Base-by-base conservation (phyloP, 2,329 filamentous ascomycete species). In the Dichotomopilus funicola region DNA sequence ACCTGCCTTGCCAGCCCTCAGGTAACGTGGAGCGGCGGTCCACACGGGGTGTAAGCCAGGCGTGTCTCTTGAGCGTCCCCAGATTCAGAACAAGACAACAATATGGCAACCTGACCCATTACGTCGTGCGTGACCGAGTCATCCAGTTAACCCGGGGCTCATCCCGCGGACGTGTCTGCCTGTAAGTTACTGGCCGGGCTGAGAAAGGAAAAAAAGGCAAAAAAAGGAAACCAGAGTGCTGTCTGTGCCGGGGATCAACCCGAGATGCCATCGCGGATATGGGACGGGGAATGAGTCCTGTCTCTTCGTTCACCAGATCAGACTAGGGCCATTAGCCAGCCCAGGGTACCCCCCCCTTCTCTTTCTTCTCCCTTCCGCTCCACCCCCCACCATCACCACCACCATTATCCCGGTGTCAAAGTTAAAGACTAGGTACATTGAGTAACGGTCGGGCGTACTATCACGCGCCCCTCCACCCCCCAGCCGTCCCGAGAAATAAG, bases 101-200 rank as follows among this genome's bases (percentile, higher is more conserved):
- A 46, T 13, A 11, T 10, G 19, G 3, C 7, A 50, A 38, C 37
- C 34, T 50, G 19, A 27, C 19, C 19, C 19, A 27, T 27, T 27
- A 27, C 19, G 19, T 27, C 19, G 19, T 27, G 3, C 19, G 19
- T 27, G 19, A 27, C 19, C 19, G 19, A 27, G 19, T 27, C 19
- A 27, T 27, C 19, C 19, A 27, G 19, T 27, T 27, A 27, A 27
- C 19, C 19, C 19, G 19, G 19, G 19, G 19, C 19, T 27, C 19
- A 27, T 27, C 19, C 19, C 19, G 19, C 19, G 19, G 19, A 3
- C 19, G 19, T 27, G 19, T 55, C 59, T 61, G 61, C 57, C 61
- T 62, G 58, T 37, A 44, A 54, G 57, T 52, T 27, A 53, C 55
- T 60, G 60, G 60, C 60, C 46, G 54, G 56, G 40, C 19, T 27